Evolutionary conservation across 2,329 filamentous ascomycete genomes (phyloP).

Genomic region (Colletotrichum falcatum): DNA sequence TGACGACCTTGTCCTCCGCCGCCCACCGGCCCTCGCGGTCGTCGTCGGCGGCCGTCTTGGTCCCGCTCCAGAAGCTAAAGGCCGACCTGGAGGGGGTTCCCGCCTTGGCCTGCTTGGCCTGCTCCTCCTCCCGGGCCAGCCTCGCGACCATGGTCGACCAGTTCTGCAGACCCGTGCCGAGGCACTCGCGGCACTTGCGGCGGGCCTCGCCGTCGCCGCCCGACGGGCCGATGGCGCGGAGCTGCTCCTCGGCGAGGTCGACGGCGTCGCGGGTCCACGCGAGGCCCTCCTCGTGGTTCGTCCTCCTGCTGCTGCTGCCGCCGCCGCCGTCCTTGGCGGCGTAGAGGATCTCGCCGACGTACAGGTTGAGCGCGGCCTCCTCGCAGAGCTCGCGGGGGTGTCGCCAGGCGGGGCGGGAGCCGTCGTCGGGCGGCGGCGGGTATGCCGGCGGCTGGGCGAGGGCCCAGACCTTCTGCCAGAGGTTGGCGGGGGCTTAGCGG

Average conservation of each 20-base stretch:
- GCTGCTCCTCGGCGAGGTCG: conserved; percentile 79
- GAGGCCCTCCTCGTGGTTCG: conserved; percentile 75
- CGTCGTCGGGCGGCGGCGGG: conserved; percentile 77
- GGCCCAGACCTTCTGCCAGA: conserved; percentile 41
- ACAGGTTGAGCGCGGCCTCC: conserved; percentile 86
- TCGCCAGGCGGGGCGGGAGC: conserved; percentile 74
- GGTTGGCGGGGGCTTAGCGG: neutral
- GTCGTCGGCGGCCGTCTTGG: conserved; percentile 36
- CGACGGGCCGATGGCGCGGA: conserved; percentile 56
- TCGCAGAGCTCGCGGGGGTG: conserved; percentile 78
- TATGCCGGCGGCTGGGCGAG: conserved; percentile 67
- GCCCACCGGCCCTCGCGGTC: conserved; percentile 60
- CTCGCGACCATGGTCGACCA: conserved; percentile 84
- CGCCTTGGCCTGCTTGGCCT: conserved; percentile 56
- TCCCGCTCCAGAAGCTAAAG: conserved; percentile 57
- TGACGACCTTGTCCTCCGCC: conserved; percentile 66
- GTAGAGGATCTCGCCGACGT: conserved; percentile 95
- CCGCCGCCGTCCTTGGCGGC: conserved; percentile 63
- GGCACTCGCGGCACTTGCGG: conserved; percentile 80
- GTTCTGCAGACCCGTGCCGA: conserved; percentile 80
- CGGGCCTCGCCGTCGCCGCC: conserved; percentile 40
- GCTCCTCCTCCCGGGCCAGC: conserved; percentile 65
- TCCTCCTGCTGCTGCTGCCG: conserved; percentile 38
- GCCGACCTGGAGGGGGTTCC: conserved; percentile 43
- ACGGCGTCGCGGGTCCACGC: conserved; percentile 93